phyloP scores from a whole-genome alignment of 495 filamentous ascomycete genomes.

The Parachaetomium inaequale region DNA sequence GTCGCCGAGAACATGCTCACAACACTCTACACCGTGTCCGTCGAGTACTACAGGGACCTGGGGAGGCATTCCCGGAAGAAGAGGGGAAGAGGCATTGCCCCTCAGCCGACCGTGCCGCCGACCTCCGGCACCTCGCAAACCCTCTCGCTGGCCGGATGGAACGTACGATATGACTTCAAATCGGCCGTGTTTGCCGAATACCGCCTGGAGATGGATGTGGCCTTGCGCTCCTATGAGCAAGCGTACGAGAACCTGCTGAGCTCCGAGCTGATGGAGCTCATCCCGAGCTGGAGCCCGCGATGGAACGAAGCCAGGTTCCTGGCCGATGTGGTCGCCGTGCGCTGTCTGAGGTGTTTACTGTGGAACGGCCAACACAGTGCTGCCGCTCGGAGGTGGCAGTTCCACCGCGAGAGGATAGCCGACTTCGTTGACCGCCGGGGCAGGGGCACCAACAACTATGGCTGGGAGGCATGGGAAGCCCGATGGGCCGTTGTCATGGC shows the following conservation, averaged over 20 bases:
- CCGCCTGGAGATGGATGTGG: slow-evolving; percentile 82
- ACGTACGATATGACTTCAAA: slow-evolving; percentile 89
- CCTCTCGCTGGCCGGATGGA: slow-evolving; percentile 81
- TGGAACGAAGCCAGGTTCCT: slow-evolving; percentile 83
- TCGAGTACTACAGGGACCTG: slow-evolving; percentile 88
- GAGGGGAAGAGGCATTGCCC: slow-evolving; percentile 65
- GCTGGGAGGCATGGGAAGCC: slow-evolving; percentile 85
- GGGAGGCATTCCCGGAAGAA: slow-evolving; percentile 86
- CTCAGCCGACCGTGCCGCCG: slow-evolving; percentile 78
- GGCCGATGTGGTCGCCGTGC: slow-evolving; percentile 72
- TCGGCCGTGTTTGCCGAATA: slow-evolving; percentile 86
- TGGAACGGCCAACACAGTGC: slow-evolving; percentile 70
- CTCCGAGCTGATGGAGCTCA: slow-evolving; percentile 78
- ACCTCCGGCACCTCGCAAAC: slow-evolving; percentile 78
- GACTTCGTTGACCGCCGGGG: slow-evolving; percentile 77
- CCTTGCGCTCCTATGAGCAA: slow-evolving; percentile 74
- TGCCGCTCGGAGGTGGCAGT: slow-evolving; percentile 71
- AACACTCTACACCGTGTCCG: slow-evolving; percentile 59
- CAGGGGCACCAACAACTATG: slow-evolving; percentile 76
- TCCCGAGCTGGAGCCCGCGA: slow-evolving; percentile 77
- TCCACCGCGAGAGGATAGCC: slow-evolving; percentile 64
- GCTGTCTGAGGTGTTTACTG: slow-evolving; percentile 73
- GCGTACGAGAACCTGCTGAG: slow-evolving; percentile 79
- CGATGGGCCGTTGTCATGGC: slow-evolving; percentile 81
- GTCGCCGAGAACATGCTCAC: slow-evolving; percentile 58